A percentile compares a stretch with the other conserved stretches of the same genome.
Evolutionary conservation across 2,329 filamentous ascomycete genomes (phyloP).

Genomic region (Pseudopithomyces chartarum): DNA sequence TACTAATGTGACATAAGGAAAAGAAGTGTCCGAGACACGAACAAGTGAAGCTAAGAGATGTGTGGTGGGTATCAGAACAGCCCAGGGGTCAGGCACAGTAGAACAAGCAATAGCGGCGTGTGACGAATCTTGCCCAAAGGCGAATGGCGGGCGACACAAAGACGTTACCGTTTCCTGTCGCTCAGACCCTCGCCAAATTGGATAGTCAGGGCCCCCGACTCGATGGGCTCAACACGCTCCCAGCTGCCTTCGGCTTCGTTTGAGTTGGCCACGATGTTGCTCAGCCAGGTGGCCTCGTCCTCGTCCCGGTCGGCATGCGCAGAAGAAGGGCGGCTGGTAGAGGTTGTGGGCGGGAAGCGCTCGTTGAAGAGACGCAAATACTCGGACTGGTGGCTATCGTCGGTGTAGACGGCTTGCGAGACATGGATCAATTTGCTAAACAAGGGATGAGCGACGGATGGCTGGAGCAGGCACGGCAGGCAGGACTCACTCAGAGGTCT

Average conservation of each 20-base stretch:
- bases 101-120: constrained; percentile 33
- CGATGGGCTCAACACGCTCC: constrained; percentile 36
- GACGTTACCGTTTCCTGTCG: constrained; percentile 21
- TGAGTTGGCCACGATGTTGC: constrained; percentile 32
- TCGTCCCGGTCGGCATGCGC: constrained; percentile 27
- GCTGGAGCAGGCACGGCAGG: constrained; percentile 4
- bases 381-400: constrained; percentile 46
- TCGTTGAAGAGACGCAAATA: constrained; percentile 50
- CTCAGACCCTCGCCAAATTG: constrained; percentile 41
- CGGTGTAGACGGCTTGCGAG: constrained; percentile 47
- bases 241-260: constrained; percentile 33
- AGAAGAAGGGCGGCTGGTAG: constrained; percentile 29
- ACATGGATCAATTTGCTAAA: constrained; percentile 57
- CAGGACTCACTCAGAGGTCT: constrained; percentile 52
- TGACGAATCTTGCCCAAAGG: constrained; percentile 15
- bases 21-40: constrained; percentile 6
- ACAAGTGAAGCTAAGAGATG: constrained; percentile 12
- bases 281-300: constrained; percentile 44
- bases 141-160: constrained; percentile 3
- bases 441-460: constrained; percentile 30
- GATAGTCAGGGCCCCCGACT: constrained; percentile 43
- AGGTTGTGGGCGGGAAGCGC: constrained; percentile 41
- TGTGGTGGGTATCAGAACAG: constrained; percentile 36
- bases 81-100: constrained; percentile 16
- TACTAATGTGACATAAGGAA: constrained; percentile 15